Evolutionary conservation across 2,329 filamentous ascomycete species (phyloP), one percentile per base, ranked within the genome.

Genomic region (Eutypa lata): DNA sequence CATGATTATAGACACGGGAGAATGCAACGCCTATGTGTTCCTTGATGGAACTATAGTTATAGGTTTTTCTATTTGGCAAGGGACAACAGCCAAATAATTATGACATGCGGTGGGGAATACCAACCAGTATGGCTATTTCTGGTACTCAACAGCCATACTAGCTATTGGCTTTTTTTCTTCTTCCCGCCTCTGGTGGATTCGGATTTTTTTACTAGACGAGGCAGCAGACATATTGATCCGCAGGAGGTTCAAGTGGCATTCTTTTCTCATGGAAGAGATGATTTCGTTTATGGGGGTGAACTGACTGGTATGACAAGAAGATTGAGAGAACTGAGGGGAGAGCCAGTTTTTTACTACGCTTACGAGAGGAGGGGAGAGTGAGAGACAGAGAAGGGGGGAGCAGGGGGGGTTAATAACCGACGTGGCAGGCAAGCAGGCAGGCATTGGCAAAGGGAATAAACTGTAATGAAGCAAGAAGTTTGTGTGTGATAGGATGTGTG

Each of bases 1-100:
- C 58, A 62, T 56, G 59, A 58, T 48, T 59, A 54, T 53, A 60
- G 58, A 62, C 48, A 57, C 51, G 59, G 57, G 55, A 58, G 47
- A 56, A 55, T 53, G 53, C 50, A 57, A 47, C 49, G 51, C 54
- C 38, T 43, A 7, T 45, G 58, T 44, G 55, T 50, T 53, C 55
- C 54, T 58, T 33, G 47, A 57, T 44, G 47, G 57, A 40, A 40
- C 51, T 22, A 33, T 52, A 42, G 26, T 49, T 52, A 45, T 51
- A 54, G 56, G 54, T 54, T 54, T 52, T 48, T 59, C 58, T 56
- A 53, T 58, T 57, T 57, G 53, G 45, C 38, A 48, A 49, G n/a
- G 50, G 54, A 49, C 47, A 51, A 53, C 42, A 24, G 33, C 26
- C 26, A 37, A 40, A 38, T 18, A 2, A 24, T 33, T 8, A 24